phyloP scores from a whole-genome alignment of 495 filamentous ascomycete species.

The Podospora australis region DNA sequence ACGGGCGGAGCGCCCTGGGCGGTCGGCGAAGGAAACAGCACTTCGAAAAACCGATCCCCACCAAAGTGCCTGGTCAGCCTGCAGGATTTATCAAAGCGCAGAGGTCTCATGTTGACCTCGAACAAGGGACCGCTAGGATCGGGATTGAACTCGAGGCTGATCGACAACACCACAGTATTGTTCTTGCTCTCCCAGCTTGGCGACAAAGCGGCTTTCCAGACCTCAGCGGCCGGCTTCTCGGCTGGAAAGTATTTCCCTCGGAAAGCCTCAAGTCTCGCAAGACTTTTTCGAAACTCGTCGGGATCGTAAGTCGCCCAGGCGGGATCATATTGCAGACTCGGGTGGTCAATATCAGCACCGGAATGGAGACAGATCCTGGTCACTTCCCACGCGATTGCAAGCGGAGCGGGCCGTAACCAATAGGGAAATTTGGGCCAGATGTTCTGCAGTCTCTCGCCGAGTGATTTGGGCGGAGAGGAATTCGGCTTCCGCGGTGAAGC shows the following conservation, averaged over 20 bases:
- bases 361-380: constrained; percentile 39
- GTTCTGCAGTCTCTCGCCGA: neutral
- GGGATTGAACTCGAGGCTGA: constrained; percentile 26
- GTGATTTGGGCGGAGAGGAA: no score
- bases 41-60: constrained; percentile 40
- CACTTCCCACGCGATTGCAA: constrained; percentile 42
- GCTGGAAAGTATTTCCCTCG: constrained; percentile 37
- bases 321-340: constrained; percentile 29
- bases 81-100: constrained; percentile 35
- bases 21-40: constrained; percentile 32
- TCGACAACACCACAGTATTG: constrained; percentile 32
- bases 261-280: constrained; percentile 27
- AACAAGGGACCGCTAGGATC: constrained; percentile 30
- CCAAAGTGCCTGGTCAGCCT: constrained; percentile 43
- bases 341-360: constrained; percentile 26
- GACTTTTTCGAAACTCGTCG: constrained; percentile 27
- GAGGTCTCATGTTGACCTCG: constrained; percentile 30
- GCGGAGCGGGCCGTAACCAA: constrained; percentile 31
- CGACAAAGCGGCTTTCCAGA: constrained; percentile 28
- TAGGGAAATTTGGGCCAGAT: constrained; percentile 21
- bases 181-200: constrained; percentile 24
- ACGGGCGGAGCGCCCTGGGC: constrained; percentile 8
- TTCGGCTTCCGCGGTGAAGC: no score
- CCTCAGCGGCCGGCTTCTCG: constrained; percentile 29
- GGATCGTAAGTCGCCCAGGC: constrained; percentile 27